phyloP scores from a whole-genome alignment of 441 rosid genomes.

The Cnidoscolus chayamansa region DNA sequence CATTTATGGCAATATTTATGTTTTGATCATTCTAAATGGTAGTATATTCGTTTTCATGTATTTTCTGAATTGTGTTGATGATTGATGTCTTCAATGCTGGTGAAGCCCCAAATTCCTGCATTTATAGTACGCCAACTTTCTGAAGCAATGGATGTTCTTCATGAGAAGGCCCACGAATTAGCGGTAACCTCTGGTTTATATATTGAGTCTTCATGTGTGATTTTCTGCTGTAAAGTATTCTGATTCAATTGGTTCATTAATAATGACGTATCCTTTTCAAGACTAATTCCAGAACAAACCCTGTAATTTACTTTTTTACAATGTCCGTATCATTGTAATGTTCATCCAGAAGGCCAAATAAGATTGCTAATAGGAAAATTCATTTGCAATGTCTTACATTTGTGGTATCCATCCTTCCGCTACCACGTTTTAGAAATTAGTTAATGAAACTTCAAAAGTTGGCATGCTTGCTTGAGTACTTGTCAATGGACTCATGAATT shows the following conservation, averaged over 20 bases:
- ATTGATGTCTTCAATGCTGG: slow-evolving; percentile 49
- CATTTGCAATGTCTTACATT: neutral
- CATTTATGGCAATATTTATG: slow-evolving; percentile 26
- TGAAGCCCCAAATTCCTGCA: slow-evolving; percentile 88
- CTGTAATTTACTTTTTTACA: neutral
- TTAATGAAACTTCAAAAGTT: slow-evolving; percentile 5
- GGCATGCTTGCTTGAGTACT: slow-evolving; percentile 3
- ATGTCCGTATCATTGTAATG: neutral
- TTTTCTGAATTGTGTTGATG: slow-evolving; percentile 48
- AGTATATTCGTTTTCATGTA: slow-evolving; percentile 37
- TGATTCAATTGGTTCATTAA: slow-evolving; percentile 3
- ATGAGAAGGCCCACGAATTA: slow-evolving; percentile 47
- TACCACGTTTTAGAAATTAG: neutral
- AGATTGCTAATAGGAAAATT: neutral
- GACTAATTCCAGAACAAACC: neutral
- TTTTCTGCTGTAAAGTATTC: neutral
- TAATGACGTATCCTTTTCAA: neutral
- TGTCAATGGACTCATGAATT: neutral
- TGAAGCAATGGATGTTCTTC: slow-evolving; percentile 83
- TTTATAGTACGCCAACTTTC: slow-evolving; percentile 71
- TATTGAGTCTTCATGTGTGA: neutral
- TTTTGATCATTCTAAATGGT: slow-evolving; percentile 28
- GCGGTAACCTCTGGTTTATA: slow-evolving; percentile 39
- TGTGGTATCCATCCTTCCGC: slow-evolving; percentile 4
- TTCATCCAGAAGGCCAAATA: neutral